These are phyloP conservation scores for Aspergillus saccharolyticus DNA, from an alignment of 495 filamentous ascomycete species.

Conservation along the genomic window DNA sequence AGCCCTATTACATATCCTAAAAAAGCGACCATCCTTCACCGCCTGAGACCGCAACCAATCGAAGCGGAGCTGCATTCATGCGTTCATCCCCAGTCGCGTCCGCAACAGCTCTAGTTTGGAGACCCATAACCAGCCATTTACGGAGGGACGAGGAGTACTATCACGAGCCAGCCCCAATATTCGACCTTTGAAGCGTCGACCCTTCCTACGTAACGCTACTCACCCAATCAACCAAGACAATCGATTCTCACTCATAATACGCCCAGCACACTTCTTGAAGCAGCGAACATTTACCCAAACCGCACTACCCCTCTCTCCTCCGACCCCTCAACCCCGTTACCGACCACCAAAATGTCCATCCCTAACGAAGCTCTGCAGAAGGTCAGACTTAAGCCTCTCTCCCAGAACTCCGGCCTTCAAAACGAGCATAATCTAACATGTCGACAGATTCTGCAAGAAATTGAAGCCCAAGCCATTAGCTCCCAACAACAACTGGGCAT, in stretches of 20 bases:
- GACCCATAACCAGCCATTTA: not conserved
- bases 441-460: slow-evolving; percentile 80
- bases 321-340: not conserved
- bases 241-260: no score
- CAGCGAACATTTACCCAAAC: not conserved
- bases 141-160: not conserved
- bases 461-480: slow-evolving; percentile 78
- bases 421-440: slow-evolving; percentile 4
- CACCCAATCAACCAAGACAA: not conserved
- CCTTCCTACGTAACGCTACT: not conserved
- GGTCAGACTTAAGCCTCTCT: slow-evolving; percentile 42
- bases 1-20: slow-evolving; percentile 10
- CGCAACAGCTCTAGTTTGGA: not conserved
- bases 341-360: slow-evolving; percentile 70
- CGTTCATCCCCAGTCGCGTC: slow-evolving; percentile 2
- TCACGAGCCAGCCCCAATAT: not conserved
- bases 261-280: no score
- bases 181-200: not conserved
- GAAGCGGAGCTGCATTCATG: not conserved
- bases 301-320: not conserved
- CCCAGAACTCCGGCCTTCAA: not conserved
- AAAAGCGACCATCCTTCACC: slow-evolving; percentile 6
- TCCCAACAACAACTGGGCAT: slow-evolving; percentile 90
- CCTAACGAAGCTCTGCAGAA: slow-evolving; percentile 94
- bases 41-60: slow-evolving; percentile 10